These are phyloP conservation scores for Komagataella pastoris DNA, from an alignment of 805 yeast genomes.

Conservation along the genomic window DNA sequence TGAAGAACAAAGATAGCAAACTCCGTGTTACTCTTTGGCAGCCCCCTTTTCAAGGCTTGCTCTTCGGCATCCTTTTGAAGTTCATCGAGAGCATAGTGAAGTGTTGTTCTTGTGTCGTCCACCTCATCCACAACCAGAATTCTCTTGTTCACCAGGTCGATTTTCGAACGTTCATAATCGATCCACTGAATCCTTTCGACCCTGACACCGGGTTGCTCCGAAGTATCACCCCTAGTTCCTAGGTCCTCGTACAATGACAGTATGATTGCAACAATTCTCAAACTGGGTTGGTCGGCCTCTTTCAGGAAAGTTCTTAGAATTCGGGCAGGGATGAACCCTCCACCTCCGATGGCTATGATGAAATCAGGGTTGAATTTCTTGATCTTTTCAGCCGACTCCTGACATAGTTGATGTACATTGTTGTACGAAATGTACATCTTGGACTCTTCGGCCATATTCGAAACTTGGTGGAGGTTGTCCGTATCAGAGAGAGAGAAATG, in stretches of 20 bases:
- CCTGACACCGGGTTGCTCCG: constrained; percentile 47
- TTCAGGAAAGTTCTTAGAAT: constrained; percentile 88
- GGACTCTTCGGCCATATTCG: constrained; percentile 13
- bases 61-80: constrained; percentile 55
- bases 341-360: constrained; percentile 91
- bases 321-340: constrained; percentile 96
- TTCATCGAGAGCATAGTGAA: constrained; percentile 68
- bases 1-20: constrained; percentile 71
- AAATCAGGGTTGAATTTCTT: constrained; percentile 72
- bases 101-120: constrained; percentile 76
- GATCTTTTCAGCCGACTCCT: constrained; percentile 40
- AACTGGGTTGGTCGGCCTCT: constrained; percentile 76
- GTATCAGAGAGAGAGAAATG: no score
- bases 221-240: constrained; percentile 41
- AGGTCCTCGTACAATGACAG: constrained; percentile 83
- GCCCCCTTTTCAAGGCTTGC: constrained; percentile 41
- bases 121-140: constrained; percentile 73
- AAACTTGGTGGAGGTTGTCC: no score
- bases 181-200: constrained; percentile 80
- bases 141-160: constrained; percentile 53
- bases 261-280: constrained; percentile 90
- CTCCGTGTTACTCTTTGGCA: constrained; percentile 40
- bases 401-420: constrained; percentile 51
- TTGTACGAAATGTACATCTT: constrained; percentile 72
- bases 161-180: constrained; percentile 53